Evolutionary conservation across 2,329 filamentous ascomycete species (phyloP).

Genomic region (Lachnellula hyalina): DNA sequence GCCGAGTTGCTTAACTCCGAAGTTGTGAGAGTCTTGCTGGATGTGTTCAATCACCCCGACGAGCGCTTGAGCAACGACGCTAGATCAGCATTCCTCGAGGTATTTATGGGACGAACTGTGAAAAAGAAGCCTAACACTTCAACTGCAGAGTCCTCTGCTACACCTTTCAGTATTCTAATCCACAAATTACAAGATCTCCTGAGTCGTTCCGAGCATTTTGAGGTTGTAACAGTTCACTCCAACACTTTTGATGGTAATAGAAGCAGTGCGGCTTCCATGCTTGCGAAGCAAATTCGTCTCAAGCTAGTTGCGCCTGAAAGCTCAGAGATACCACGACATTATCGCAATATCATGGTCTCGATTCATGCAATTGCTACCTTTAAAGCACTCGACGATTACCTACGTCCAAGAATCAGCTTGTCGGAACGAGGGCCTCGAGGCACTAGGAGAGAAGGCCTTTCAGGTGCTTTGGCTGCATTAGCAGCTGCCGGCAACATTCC

Average conservation of each 20-base stretch:
- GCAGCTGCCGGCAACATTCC: slow-evolving; percentile 65
- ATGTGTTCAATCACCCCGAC: slow-evolving; percentile 71
- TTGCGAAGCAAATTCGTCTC: slow-evolving; percentile 89
- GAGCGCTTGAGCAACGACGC: slow-evolving; percentile 59
- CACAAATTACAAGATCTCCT: slow-evolving; percentile 94
- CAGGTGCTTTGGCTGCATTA: slow-evolving; percentile 68
- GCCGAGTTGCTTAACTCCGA: slow-evolving; percentile 89
- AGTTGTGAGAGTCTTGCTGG: slow-evolving; percentile 76
- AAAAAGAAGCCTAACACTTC: slow-evolving; percentile 57
- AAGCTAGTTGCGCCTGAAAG: slow-evolving; percentile 86
- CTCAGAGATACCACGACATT: slow-evolving; percentile 80
- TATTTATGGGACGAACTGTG: slow-evolving; percentile 79
- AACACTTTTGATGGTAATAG: slow-evolving; percentile 86
- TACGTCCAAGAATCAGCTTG: slow-evolving; percentile 80
- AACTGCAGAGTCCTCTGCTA: slow-evolving; percentile 64
- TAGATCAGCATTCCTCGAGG: slow-evolving; percentile 78
- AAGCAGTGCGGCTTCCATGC: slow-evolving; percentile 89
- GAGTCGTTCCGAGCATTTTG: slow-evolving; percentile 95
- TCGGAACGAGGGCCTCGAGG: slow-evolving; percentile 63
- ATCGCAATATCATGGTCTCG: slow-evolving; percentile 94
- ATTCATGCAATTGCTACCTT: slow-evolving; percentile 98
- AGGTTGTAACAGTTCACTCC: slow-evolving; percentile 91
- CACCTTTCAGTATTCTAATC: slow-evolving; percentile 84
- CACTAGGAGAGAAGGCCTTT: slow-evolving; percentile 56
- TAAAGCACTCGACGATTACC: slow-evolving; percentile 92